These are phyloP conservation scores for Aquilaria malaccensis DNA, from an alignment of 345 rosid species.

Conservation along the genomic window DNA sequence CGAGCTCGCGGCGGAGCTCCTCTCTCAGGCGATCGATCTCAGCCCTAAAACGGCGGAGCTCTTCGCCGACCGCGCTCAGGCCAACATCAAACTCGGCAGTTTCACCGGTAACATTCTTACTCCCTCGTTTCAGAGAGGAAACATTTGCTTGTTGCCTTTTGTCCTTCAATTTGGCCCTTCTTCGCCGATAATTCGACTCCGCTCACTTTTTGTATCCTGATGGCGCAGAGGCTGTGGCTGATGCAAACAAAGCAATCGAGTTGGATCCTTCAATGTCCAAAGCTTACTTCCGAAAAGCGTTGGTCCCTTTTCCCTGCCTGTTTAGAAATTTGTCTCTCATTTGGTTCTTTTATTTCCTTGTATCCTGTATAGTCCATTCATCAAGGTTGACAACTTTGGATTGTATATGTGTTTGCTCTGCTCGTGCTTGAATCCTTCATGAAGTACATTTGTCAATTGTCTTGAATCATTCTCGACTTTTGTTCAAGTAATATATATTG, in stretches of 20 bases:
- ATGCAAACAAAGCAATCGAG: slow-evolving; percentile 69
- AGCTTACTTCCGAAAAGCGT: slow-evolving; percentile 89
- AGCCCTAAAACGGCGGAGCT: slow-evolving; percentile 63
- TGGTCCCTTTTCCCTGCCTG: slow-evolving; percentile 15
- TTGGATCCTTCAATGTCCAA: slow-evolving; percentile 62
- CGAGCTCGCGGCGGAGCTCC: slow-evolving; percentile 72
- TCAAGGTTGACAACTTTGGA: not conserved
- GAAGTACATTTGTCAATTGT: too few relatives aligned
- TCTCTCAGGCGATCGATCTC: slow-evolving; percentile 62
- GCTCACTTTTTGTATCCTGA: not conserved
- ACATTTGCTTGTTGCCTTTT: not conserved
- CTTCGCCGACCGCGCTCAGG: slow-evolving; percentile 89
- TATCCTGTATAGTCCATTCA: not conserved
- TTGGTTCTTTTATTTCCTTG: not conserved
- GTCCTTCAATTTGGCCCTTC: not conserved
- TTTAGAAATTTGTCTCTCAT: not conserved
- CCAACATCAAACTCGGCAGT: slow-evolving; percentile 63
- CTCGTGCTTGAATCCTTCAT: not conserved
- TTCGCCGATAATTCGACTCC: not conserved
- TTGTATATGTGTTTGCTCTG: slow-evolving; percentile 3
- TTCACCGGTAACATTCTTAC: slow-evolving; percentile 43
- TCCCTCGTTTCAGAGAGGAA: not conserved
- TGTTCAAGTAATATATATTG: too few relatives aligned
- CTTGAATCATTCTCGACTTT: too few relatives aligned
- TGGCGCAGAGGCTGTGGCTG: slow-evolving; percentile 75